Conservation (phyloP, 2,329 filamentous ascomycete genomes). For the Ascomycota sp. region DNA sequence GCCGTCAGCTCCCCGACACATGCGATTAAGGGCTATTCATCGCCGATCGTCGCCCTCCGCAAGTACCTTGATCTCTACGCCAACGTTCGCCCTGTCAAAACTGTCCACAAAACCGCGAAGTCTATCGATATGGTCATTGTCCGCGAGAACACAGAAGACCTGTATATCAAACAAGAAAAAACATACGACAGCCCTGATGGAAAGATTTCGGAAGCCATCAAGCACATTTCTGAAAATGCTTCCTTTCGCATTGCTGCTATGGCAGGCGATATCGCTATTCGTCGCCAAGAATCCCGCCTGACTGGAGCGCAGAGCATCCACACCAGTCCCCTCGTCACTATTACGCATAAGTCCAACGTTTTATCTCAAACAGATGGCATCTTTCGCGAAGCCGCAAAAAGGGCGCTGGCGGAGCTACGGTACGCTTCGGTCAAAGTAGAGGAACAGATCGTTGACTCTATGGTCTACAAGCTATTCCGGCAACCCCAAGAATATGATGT, state of each 20-base stretch:
- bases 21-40: conserved; percentile 86
- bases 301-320: conserved; percentile 38
- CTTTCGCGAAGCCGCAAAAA: conserved; percentile 64
- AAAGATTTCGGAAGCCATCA: conserved; percentile 91
- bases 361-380: conserved; percentile 90
- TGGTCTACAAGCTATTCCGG: conserved; percentile 99
- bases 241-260: conserved; percentile 75
- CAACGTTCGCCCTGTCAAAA: conserved; percentile 93
- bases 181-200: conserved; percentile 56
- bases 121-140: conserved; percentile 96
- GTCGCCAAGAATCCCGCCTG: conserved; percentile 62
- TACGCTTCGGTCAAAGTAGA: conserved; percentile 54
- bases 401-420: conserved; percentile 43
- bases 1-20: conserved; percentile 83
- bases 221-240: conserved; percentile 80
- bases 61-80: conserved; percentile 91
- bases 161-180: conserved; percentile 93
- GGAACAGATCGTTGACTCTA: conserved; percentile 97
- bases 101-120: conserved; percentile 39
- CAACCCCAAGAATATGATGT: conserved; percentile 92
- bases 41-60: conserved; percentile 87
- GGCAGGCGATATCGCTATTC: conserved; percentile 82
- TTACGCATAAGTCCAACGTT: conserved; percentile 98
- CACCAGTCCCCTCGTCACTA: conserved; percentile 58
- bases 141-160: conserved; percentile 94